Evolutionary conservation across 2,329 filamentous ascomycete genomes (phyloP), one percentile per base, ranked within the genome.

Genomic region (Sporothrix euskadiensis): DNA sequence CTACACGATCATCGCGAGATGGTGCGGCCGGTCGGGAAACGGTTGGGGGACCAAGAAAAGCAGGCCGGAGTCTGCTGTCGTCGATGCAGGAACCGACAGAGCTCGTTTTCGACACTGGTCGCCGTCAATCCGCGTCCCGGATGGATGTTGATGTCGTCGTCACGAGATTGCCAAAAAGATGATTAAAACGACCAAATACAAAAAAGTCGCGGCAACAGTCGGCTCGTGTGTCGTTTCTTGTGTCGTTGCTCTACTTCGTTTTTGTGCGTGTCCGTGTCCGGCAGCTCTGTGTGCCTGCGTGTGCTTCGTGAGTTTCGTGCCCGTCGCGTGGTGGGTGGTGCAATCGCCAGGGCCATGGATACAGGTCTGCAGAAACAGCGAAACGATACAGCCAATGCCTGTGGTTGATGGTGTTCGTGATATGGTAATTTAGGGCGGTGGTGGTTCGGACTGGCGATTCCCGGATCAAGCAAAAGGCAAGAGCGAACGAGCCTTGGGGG

Each of bases 361-460:
- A 59, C 70, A 72, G 41, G 22, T 47, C 44, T 63, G 30, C 30
- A 54, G 57, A 66, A 49, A 56, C 47, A 49, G 19, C 19, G 19
- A 12, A 6, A 1, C 14, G 44, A 35, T 35, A 35, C 35, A n/a
- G n/a, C n/a, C n/a, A 56, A 41, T 32, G n/a, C 22, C 35, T 26
- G 47, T 56, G 26, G 47, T 52, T 26, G n/a, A 22, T 66, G 63
- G 61, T 26, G 35, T 47, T 65, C 57, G 71, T 41, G 49, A 56
- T 59, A 68, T 68, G 61, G 61, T 54, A 54, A 69, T 68, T 10
- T 66, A 47, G 16, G 16, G 61, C 44, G 44, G 49, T 41, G 49
- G 32, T 57, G 49, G 68, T 14, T 70, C 68, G 32, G 66, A 54
- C 52, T 70, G 68, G 68, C 68, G 68, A 70, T 70, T 70, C 68